Base-by-base conservation (phyloP, 306 rosid genomes). In the Astragalus glycyphyllos region DNA sequence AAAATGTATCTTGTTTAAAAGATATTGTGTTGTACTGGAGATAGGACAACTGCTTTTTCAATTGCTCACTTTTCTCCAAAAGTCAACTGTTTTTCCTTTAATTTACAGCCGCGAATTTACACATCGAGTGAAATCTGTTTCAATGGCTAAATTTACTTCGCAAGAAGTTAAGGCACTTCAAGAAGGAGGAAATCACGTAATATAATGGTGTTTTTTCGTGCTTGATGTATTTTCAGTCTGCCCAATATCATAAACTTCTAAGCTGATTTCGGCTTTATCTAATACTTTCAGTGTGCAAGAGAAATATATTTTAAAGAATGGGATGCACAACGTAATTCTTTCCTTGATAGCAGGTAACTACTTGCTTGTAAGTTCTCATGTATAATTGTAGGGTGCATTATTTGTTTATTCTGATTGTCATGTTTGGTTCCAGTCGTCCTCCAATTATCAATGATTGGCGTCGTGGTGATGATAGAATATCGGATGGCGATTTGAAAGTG, bases 111-210 rank as follows among this genome's bases (percentile, higher is more conserved):
- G 98, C 48, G 97, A 94, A 85, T 90, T 94, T 73, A 90, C 97
- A 1, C 98, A 94, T 78, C 78, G 98, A 62, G 95, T 94, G 68
- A 94, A 94, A 75, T 94, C 97, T 32, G 74, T 94, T 79, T 94
- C 98, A 8, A 94, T 94, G 97, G 95, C 98, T 23, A 94, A 90
- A 81, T 94, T 94, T 81, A 86, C 97, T 34, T 87, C 89, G 4
- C 98, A 94, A 87, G 98, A 94, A 90, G 98, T 90, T 70, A 80
- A 31, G 62, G 88, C 97, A 40, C 98, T 94, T 78, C 96, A 94
- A 82, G 97, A 80, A 79, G 98, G 98, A 41, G 98, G 98, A 76
- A 94, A 94, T 80, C 88, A 94, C 91, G 97, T 90, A 87, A 54
- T 58, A n/a, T 31, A 15, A 55, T 10, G 26, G 53, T 66, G 71